A percentile compares a stretch with the other conserved stretches of the same genome.
phyloP scores from a whole-genome alignment of 179 eudicot species.

The Silene noctiflora region DNA sequence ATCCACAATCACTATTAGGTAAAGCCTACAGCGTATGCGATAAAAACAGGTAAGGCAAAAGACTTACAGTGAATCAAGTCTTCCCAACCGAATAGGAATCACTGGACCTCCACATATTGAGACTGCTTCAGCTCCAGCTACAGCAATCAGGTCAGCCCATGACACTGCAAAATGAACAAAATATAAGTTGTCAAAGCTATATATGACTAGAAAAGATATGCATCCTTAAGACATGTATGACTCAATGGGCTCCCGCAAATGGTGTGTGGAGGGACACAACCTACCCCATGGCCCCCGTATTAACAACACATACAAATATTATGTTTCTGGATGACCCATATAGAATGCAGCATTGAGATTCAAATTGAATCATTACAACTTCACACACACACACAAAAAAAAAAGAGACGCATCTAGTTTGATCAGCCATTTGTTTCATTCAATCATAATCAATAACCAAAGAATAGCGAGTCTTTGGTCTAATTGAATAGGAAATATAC shows the following conservation, averaged over 20 bases:
- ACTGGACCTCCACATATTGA: constrained; percentile 83
- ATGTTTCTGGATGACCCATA: background rate
- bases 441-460: background rate
- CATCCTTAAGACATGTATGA: too few species aligned
- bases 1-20: background rate
- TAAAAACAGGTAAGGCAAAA: constrained; percentile 12
- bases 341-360: background rate
- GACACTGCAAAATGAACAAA: constrained; percentile 48
- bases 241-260: too few species aligned
- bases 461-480: background rate
- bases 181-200: constrained; percentile 16
- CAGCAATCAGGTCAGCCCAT: constrained; percentile 91
- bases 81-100: constrained; percentile 68
- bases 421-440: background rate
- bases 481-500: background rate
- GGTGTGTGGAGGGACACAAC: too few species aligned
- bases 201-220: background rate
- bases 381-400: too few species aligned
- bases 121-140: constrained; percentile 96
- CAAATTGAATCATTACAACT: background rate
- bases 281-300: background rate
- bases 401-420: background rate
- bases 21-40: background rate
- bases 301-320: background rate
- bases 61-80: constrained; percentile 75